phyloP scores from a whole-genome alignment of 192 early-diverging fungal species.

The Dissophora ornata region DNA sequence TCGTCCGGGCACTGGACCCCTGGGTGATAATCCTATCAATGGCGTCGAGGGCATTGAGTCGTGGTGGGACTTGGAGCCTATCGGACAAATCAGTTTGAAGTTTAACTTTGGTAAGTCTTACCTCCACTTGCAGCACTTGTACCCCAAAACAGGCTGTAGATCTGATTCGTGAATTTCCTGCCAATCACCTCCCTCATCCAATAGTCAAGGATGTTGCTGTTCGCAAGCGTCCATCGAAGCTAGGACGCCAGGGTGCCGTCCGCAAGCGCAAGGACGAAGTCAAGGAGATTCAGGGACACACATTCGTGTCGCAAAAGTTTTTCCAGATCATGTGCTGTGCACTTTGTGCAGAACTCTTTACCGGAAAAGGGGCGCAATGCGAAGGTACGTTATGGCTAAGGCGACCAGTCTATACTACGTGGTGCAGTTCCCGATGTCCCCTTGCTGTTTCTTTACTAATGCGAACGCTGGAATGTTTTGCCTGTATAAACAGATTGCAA shows the following conservation, averaged over 20 bases:
- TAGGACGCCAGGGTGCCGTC: slow-evolving; percentile 81
- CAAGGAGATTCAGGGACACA: slow-evolving; percentile 93
- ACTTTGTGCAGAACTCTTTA: slow-evolving; percentile 92
- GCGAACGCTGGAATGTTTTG: background rate
- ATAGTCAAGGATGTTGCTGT: slow-evolving; percentile 62
- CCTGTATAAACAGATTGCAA: slow-evolving; percentile 78
- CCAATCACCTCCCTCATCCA: background rate
- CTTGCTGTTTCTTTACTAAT: too few relatives aligned
- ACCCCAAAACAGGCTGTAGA: too few relatives aligned
- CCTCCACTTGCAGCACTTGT: too few relatives aligned
- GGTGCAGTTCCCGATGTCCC: too few relatives aligned
- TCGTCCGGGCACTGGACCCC: slow-evolving; percentile 43
- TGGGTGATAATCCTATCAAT: slow-evolving; percentile 51
- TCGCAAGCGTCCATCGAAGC: slow-evolving; percentile 64
- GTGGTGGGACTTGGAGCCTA: slow-evolving; percentile 93
- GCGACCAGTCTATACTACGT: too few relatives aligned
- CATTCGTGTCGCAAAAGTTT: slow-evolving; percentile 89
- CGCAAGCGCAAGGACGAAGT: slow-evolving; percentile 85
- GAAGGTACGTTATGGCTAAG: slow-evolving; percentile 73
- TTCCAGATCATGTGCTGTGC: slow-evolving; percentile 99
- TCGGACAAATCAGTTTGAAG: slow-evolving; percentile 87
- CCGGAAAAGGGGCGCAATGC: slow-evolving; percentile 91
- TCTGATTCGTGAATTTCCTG: too few relatives aligned
- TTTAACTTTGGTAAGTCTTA: slow-evolving; percentile 80
- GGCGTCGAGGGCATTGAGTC: slow-evolving; percentile 74